These are phyloP conservation scores for Carpediemonas membranifera DNA, from an alignment of 78 protist genomes.

Conservation along the genomic window DNA sequence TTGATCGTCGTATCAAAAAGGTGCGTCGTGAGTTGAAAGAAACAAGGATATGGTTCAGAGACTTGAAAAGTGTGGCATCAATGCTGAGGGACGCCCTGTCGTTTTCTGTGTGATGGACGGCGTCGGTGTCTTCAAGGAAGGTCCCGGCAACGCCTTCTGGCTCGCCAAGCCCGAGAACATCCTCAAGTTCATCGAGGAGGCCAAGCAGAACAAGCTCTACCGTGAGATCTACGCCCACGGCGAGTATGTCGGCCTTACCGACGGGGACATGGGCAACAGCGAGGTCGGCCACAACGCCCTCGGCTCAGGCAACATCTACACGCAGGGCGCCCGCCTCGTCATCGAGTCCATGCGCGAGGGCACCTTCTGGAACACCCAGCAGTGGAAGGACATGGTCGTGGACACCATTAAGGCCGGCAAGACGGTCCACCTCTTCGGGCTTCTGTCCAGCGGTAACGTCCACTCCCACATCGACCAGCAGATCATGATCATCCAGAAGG, in stretches of 20 bases:
- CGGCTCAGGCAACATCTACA: constrained; percentile 40
- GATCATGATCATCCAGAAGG: neutral
- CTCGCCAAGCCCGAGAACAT: constrained; percentile 4
- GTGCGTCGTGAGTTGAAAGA: too few species aligned
- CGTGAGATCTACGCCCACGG: neutral
- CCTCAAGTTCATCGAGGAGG: neutral
- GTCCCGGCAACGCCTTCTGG: neutral
- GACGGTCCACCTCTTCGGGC: constrained; percentile 12
- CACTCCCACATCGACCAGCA: constrained; percentile 28
- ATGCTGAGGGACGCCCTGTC: too few species aligned
- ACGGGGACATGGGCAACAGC: constrained; percentile 38
- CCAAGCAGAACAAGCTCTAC: constrained; percentile 2
- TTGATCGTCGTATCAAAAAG: too few species aligned
- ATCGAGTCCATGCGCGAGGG: constrained; percentile 15
- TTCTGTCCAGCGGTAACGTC: constrained; percentile 46
- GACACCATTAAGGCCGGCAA: neutral
- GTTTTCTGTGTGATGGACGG: neutral
- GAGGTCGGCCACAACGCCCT: constrained; percentile 49
- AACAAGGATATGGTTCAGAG: too few species aligned
- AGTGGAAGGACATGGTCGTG: constrained; percentile 10
- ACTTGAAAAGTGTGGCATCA: too few species aligned
- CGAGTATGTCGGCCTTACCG: constrained; percentile 5
- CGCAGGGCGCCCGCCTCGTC: constrained; percentile 47
- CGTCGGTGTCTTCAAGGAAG: neutral
- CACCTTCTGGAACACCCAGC: neutral